Percentiles rank a stretch among this genome's conserved stretches.
Evolutionary conservation across 2,329 filamentous ascomycete species (phyloP).

Genomic region (Fusarium anthophilum): DNA sequence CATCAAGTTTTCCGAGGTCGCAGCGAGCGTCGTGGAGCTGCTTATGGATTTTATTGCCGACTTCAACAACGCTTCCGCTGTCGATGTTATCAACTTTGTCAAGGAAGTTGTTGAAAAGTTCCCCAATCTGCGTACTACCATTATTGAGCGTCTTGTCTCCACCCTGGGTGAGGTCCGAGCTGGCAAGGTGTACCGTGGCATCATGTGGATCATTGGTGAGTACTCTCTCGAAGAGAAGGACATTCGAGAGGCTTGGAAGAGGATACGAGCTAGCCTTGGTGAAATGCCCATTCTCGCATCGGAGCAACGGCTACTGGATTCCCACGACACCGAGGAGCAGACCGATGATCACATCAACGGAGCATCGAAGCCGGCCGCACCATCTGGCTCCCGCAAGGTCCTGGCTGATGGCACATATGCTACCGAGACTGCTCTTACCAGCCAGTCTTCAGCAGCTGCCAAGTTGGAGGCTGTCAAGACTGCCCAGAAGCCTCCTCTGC

Average conservation of each 20-base stretch:
- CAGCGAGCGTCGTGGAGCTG: constrained; percentile 93
- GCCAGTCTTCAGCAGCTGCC: constrained; percentile 87
- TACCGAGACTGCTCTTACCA: constrained; percentile 94
- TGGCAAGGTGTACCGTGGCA: constrained; percentile 96
- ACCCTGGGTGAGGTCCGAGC: constrained; percentile 93
- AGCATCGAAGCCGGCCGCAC: constrained; percentile 76
- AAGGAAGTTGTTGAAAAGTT: constrained; percentile 99
- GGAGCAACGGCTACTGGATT: constrained; percentile 90
- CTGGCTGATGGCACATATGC: constrained; percentile 97
- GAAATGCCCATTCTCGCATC: constrained; percentile 97
- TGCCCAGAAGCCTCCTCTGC: constrained; percentile 92
- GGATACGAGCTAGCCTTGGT: constrained; percentile 90
- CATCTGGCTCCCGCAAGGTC: constrained; percentile 88
- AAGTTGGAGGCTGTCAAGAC: constrained; percentile 97
- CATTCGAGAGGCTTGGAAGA: constrained; percentile 96
- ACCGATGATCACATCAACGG: constrained; percentile 78
- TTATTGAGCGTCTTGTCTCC: constrained; percentile 87
- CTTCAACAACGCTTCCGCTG: constrained; percentile 95
- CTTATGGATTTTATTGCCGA: constrained; percentile 99
- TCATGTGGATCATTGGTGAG: constrained; percentile 97
- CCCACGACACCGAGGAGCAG: constrained; percentile 77
- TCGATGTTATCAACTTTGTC: constrained; percentile 98
- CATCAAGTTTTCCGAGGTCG: constrained; percentile 98
- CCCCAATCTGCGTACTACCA: constrained; percentile 85
- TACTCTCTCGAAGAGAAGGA: constrained; percentile 94